Base-by-base conservation (phyloP, 2,329 filamentous ascomycete genomes). In the Aspergillus hiratsukae region DNA sequence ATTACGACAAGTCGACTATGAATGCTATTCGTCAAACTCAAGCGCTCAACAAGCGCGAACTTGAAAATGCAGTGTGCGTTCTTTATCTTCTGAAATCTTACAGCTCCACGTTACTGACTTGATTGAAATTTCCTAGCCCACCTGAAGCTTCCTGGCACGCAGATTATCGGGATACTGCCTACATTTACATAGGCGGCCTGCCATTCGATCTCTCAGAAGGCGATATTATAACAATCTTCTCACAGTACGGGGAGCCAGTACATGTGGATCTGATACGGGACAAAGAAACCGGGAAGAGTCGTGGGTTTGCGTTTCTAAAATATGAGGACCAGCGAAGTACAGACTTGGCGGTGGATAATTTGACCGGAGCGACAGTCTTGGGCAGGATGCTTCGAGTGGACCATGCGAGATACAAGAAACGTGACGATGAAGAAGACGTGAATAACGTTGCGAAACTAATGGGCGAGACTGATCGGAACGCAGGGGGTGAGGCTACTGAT, bases 241-340 rank as follows among this genome's bases (percentile, higher is more conserved):
- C 91, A 6, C 94, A 99, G 73, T 99, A 88, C 70, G 94, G 94
- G 66, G 93, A 97, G 71, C 95, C 95, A 2, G 90, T 92, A 3
- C 95, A 93, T 75, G 82, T 99, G 57, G 95, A 97, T 67, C 84
- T 99, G 11, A 87, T 88, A 49, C 90, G 94, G 68, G 94, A 99
- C 80, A 94, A 94, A 71, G 95, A 97, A 72, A 95, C 92, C 0
- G 94, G 94, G 59, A 97, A 96, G 76, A 95, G 90, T 59, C 89
- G 88, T 63, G 94, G 94, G 0, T 99, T 97, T 70, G 91, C 89
- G 2, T 99, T 95, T 82, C 82, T 99, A 57, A 99, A 99, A 72
- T 99, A 97, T 75, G 94, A 99, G 72, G 93, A 99, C 74, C 94
- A 99, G 78, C 83, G 93, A 64, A 97, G 92, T 76, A 95, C 90